Conservation (phyloP, 148 eudicot genomes). For the Camellia granthamiana region DNA sequence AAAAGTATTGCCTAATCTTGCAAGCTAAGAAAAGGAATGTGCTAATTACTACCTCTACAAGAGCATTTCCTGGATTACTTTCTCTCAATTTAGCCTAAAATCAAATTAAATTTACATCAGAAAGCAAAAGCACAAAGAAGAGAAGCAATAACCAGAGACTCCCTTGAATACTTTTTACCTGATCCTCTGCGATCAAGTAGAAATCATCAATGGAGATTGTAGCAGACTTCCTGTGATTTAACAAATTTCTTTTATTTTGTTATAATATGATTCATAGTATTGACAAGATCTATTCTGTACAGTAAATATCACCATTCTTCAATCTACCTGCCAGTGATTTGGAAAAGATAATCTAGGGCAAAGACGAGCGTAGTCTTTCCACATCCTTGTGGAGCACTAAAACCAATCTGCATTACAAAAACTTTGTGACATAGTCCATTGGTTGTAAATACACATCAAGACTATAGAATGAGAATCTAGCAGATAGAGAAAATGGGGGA, state of each 20-base stretch:
- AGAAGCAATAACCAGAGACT: constrained; percentile 16
- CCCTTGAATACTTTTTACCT: constrained; percentile 42
- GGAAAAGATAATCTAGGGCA: constrained; percentile 81
- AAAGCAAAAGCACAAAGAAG: constrained; percentile 14
- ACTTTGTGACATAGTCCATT: neutral
- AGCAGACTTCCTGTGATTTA: constrained; percentile 72
- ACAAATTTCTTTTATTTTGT: constrained; percentile 11
- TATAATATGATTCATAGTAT: neutral
- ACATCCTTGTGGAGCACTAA: constrained; percentile 99
- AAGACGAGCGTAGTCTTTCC: constrained; percentile 96
- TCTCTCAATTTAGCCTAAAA: constrained; percentile 80
- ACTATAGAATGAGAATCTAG: no score
- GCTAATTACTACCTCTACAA: constrained; percentile 65
- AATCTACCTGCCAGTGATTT: constrained; percentile 66
- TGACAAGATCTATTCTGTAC: constrained; percentile 12
- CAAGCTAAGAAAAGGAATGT: neutral
- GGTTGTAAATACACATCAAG: no score
- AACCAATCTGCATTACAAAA: constrained; percentile 73
- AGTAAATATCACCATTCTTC: constrained; percentile 31
- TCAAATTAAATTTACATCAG: constrained; percentile 22
- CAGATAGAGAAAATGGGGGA: no score
- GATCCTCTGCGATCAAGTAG: constrained; percentile 86
- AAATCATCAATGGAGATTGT: constrained; percentile 96
- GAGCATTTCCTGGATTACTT: constrained; percentile 72
- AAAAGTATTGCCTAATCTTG: neutral